Conservation (phyloP, 805 yeast genomes). For the Wickerhamiella cacticola region DNA sequence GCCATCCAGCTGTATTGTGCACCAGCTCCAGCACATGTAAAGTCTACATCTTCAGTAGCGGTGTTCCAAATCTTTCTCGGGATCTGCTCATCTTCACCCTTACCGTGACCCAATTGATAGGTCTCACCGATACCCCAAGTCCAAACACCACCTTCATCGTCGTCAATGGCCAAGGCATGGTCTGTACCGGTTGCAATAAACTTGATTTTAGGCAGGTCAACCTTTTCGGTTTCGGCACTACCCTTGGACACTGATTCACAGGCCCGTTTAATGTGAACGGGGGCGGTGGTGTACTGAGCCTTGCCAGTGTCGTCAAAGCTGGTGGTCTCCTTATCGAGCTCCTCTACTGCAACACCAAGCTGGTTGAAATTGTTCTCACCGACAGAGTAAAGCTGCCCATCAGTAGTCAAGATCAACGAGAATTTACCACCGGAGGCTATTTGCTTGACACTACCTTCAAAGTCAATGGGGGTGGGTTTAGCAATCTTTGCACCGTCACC, state of each 20-base stretch:
- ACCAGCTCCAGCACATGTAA: constrained; percentile 73
- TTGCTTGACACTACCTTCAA: constrained; percentile 38
- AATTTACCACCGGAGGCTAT: constrained; percentile 95
- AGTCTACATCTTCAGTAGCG: constrained; percentile 73
- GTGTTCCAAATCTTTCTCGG: constrained; percentile 91
- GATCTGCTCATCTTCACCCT: constrained; percentile 65
- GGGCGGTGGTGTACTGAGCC: constrained; percentile 50
- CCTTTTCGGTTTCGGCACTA: constrained; percentile 22
- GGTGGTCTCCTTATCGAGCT: constrained; percentile 50
- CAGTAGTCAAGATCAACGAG: constrained; percentile 56
- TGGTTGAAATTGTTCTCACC: constrained; percentile 94
- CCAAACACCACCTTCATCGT: constrained; percentile 63
- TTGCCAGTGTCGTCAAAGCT: constrained; percentile 66
- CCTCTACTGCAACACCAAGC: constrained; percentile 58
- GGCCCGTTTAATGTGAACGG: constrained; percentile 27
- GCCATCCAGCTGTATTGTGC: constrained; percentile 92
- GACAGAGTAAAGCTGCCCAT: constrained; percentile 69
- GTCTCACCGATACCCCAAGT: constrained; percentile 99
- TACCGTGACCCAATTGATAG: constrained; percentile 88
- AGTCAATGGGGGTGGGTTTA: constrained; percentile 62
- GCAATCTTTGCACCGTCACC: constrained; percentile 56
- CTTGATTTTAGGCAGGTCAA: constrained; percentile 43
- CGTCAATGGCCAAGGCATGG: constrained; percentile 68
- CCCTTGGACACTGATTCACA: constrained; percentile 49
- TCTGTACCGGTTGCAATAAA: constrained; percentile 76